A percentile compares a stretch with the other conserved stretches of the same genome.
phyloP scores from a whole-genome alignment of 2,329 filamentous ascomycete species.

The Westerdykella sp. region DNA sequence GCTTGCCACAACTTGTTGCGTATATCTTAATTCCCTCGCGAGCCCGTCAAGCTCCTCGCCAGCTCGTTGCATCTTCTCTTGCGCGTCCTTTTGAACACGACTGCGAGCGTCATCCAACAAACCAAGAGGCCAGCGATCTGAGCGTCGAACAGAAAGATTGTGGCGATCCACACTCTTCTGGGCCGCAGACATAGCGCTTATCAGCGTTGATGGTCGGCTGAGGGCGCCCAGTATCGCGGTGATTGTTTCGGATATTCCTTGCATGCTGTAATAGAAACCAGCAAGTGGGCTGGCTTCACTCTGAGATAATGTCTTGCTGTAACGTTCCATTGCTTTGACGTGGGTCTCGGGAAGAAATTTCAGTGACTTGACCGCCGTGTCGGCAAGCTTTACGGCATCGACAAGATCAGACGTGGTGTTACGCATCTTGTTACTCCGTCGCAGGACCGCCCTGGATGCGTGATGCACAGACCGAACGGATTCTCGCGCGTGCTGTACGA shows the following conservation, averaged over 20 bases:
- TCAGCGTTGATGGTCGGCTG: conserved; percentile 69
- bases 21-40: conserved; percentile 80
- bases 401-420: conserved; percentile 61
- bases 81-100: conserved; percentile 74
- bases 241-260: conserved; percentile 77
- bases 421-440: conserved; percentile 68
- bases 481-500: conserved; percentile 84
- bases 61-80: conserved; percentile 67
- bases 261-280: conserved; percentile 67
- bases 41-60: conserved; percentile 65
- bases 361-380: conserved; percentile 47
- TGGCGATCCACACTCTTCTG: conserved; percentile 73
- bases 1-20: conserved; percentile 84
- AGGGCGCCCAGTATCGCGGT: conserved; percentile 74
- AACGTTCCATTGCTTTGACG: conserved; percentile 64
- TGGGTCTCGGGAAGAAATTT: conserved; percentile 64
- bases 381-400: conserved; percentile 56
- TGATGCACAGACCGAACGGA: conserved; percentile 80
- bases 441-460: conserved; percentile 73
- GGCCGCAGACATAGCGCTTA: conserved; percentile 66
- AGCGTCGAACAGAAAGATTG: conserved; percentile 65
- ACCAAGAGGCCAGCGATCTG: conserved; percentile 72
- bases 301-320: conserved; percentile 59
- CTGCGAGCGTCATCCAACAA: conserved; percentile 83
- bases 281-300: conserved; percentile 67